phyloP scores from a whole-genome alignment of 164 flowering plant species.

The Magnolia kwangsiensis region DNA sequence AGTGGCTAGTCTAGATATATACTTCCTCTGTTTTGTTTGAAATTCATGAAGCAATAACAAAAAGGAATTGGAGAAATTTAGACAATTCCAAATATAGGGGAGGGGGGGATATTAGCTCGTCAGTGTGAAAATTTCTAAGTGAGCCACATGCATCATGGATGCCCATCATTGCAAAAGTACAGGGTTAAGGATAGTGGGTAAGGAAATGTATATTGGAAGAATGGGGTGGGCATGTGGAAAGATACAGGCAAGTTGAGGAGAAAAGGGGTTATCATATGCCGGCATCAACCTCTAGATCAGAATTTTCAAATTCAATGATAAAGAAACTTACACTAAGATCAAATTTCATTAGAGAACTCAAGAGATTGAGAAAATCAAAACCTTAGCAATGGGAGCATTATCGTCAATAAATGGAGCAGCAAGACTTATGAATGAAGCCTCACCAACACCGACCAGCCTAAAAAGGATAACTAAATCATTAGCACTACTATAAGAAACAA shows the following conservation, averaged over 20 bases:
- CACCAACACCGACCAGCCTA: conserved; percentile 95
- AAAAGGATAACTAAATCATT: neutral
- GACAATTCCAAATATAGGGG: neutral
- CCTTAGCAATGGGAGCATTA: conserved; percentile 87
- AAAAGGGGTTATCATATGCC: neutral
- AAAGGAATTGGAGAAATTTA: neutral
- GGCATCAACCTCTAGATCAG: neutral
- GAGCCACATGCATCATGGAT: neutral
- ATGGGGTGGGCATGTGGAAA: neutral
- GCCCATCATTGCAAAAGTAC: neutral
- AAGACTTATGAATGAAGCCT: conserved; percentile 96
- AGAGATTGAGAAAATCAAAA: conserved; percentile 14
- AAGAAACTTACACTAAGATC: neutral
- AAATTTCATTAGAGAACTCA: neutral
- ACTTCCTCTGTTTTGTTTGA: neutral
- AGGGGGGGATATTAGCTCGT: neutral
- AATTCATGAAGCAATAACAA: neutral
- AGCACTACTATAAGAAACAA: neutral
- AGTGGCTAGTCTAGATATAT: too few species aligned
- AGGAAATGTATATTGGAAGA: neutral
- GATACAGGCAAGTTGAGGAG: neutral
- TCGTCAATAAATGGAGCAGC: conserved; percentile 99
- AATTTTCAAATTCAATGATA: neutral
- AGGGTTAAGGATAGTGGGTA: neutral
- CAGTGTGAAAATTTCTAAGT: neutral